Evolutionary conservation across 208 protist genomes (phyloP), one percentile per base, ranked within the genome.

Genomic region (Crithidia thermophila): DNA sequence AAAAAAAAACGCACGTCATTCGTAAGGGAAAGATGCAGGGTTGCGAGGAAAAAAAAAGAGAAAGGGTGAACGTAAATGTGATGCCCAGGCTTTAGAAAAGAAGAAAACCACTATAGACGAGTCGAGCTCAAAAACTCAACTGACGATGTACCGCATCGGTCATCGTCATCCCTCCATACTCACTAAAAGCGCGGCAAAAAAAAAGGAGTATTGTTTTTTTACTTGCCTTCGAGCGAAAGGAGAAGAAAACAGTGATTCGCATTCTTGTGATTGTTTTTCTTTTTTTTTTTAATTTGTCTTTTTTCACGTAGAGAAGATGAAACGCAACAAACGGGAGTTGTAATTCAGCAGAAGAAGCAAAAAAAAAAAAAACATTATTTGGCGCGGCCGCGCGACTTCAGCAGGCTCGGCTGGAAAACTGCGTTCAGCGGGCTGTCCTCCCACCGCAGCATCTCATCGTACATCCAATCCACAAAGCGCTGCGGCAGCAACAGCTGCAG

Each of bases 401-500:
- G 75, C 56, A 79, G 46, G 13, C 56, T 39, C 5, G 85, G 34
- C 43, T 78, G 56, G 66, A 95, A 93, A 9, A 75, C 69, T 6
- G 79, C 84, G 31, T 75, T 69, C 11, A 64, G 43, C 3, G 49
- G 1, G 33, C 78, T 74, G 20, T 34, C 33, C 70, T 82, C 66
- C 60, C 64, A 52, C 34, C 49, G 37, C n/a, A 58, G 59, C 10
- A 75, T 23, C 42, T 65, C 61, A 10, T 46, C 73, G 20, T 72
- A 61, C 62, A 83, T 75, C 51, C 75, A 72, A 27, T 67, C 59
- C 23, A 94, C 77, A 67, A 82, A 93, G 11, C 53, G 55, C 27
- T 69, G 68, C 21, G 90, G 90, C 10, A 96, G 73, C 23, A 94
- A 66, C 4, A 93, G 76, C 46, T 72, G 75, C 5, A 82, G 64